Evolutionary conservation across 306 rosid genomes (phyloP), one percentile per base, ranked within the genome.

Genomic region (Vigna nakashimae): DNA sequence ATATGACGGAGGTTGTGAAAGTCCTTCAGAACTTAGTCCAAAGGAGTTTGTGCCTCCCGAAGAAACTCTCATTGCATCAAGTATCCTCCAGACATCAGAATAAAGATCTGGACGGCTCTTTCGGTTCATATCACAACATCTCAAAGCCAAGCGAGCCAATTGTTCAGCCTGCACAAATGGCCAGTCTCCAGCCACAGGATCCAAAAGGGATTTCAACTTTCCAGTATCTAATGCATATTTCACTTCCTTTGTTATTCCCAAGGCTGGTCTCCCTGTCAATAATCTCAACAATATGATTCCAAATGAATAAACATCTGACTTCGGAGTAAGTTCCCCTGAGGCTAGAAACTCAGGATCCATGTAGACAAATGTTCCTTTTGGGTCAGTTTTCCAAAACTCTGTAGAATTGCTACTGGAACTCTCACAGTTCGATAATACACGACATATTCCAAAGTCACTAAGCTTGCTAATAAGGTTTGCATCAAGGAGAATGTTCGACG

Each of bases 161-260:
- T 89, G 94, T 69, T 91, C 91, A 5, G 98, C 99, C 84, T 86
- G 94, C 79, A 87, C 97, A 68, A 91, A 89, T 49, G 98, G 98
- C 99, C 99, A 92, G 71, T 90, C 98, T 69, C 99, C 99, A 28
- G 97, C 99, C 88, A 91, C 91, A 71, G 98, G 93, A 85, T 95
- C 99, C 83, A 95, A 78, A 36, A 92, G 69, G 28, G 82, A 77
- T 76, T 85, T 79, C 64, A 95, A 84, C 71, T 84, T 90, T 78
- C 98, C 92, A 11, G 83, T 56, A 40, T 89, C 96, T 60, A 95
- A 52, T 52, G 91, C 94, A 58, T 71, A 81, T 64, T 89, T 89
- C 78, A 95, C 96, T 43, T 89, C 94, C 90, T 85, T 88, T 18
- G 82, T 48, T 82, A 95, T 87, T 63, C 96, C 91, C 77, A 90